A percentile compares a stretch with the other conserved stretches of the same genome.
Conservation (phyloP, 805 yeast species). For the Grigorovia jiainica region DNA sequence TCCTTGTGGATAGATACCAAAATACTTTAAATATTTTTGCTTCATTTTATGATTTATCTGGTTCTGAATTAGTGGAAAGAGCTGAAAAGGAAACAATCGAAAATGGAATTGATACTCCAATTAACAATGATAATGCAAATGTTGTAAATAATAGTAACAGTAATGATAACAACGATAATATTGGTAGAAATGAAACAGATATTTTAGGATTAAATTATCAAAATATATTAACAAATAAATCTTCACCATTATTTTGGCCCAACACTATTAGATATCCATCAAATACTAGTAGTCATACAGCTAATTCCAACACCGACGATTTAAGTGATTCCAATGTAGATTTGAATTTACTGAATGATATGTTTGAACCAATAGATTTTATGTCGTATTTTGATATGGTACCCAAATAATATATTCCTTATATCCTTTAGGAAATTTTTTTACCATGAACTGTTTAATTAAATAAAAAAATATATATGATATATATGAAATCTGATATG, state of each 20-base stretch:
- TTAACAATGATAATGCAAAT: background rate
- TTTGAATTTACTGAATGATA: constrained; percentile 15
- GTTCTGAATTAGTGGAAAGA: constrained; percentile 12
- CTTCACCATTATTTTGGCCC: background rate
- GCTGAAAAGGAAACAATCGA: background rate
- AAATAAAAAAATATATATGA: too few relatives aligned
- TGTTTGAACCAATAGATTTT: constrained; percentile 24
- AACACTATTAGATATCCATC: background rate
- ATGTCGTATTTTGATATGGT: constrained; percentile 13
- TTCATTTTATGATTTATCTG: constrained; percentile 20
- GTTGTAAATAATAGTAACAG: background rate
- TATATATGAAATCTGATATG: too few relatives aligned
- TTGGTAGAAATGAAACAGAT: too few relatives aligned
- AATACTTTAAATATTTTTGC: constrained; percentile 15
- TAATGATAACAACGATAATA: too few relatives aligned
- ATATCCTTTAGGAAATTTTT: too few relatives aligned
- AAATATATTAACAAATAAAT: too few relatives aligned
- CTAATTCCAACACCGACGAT: constrained; percentile 1
- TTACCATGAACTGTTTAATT: too few relatives aligned
- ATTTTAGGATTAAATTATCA: too few relatives aligned
- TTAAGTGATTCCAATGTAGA: constrained; percentile 8
- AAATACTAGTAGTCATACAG: background rate
- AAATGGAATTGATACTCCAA: background rate
- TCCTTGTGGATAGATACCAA: constrained; percentile 10
- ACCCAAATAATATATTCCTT: too few relatives aligned